Evolutionary conservation across 2,329 filamentous ascomycete genomes (phyloP).

Genomic region (Paracamarosporium sp.): DNA sequence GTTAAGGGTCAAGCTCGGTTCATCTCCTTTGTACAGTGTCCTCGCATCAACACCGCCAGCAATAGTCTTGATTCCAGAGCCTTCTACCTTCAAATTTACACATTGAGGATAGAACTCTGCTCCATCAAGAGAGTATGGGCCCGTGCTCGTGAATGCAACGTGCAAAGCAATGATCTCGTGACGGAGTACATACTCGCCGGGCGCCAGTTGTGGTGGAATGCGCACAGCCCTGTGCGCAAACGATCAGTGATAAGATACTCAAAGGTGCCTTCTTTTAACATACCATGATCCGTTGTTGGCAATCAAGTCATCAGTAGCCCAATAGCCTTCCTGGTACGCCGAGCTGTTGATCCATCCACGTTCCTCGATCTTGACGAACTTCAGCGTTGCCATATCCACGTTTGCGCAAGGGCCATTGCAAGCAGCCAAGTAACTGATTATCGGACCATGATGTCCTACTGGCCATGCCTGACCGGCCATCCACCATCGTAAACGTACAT

Average conservation of each 20-base stretch:
- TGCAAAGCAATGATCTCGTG: constrained; percentile 53
- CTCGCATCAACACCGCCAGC: constrained; percentile 44
- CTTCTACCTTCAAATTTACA: constrained; percentile 54
- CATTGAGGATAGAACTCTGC: constrained; percentile 61
- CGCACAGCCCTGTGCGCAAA: constrained; percentile 45
- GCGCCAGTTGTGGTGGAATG: constrained; percentile 48
- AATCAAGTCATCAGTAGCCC: constrained; percentile 48
- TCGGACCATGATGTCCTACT: constrained; percentile 32
- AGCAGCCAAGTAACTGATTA: constrained; percentile 37
- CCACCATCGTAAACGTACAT: constrained; percentile 37
- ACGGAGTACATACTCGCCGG: constrained; percentile 50
- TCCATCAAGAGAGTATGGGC: constrained; percentile 48
- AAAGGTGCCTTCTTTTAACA: neutral
- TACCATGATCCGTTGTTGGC: constrained; percentile 6
- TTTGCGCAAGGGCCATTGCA: constrained; percentile 30
- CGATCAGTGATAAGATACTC: constrained; percentile 28
- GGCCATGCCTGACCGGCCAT: constrained; percentile 22
- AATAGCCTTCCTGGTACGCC: constrained; percentile 40
- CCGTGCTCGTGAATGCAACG: constrained; percentile 35
- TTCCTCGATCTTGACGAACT: constrained; percentile 39
- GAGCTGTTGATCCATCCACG: constrained; percentile 24
- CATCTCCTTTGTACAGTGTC: constrained; percentile 47
- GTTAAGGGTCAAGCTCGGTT: constrained; percentile 49
- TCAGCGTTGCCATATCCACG: constrained; percentile 22
- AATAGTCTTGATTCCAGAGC: constrained; percentile 44